Conservation (phyloP, 805 yeast genomes). For the Starmera dryadoides region DNA sequence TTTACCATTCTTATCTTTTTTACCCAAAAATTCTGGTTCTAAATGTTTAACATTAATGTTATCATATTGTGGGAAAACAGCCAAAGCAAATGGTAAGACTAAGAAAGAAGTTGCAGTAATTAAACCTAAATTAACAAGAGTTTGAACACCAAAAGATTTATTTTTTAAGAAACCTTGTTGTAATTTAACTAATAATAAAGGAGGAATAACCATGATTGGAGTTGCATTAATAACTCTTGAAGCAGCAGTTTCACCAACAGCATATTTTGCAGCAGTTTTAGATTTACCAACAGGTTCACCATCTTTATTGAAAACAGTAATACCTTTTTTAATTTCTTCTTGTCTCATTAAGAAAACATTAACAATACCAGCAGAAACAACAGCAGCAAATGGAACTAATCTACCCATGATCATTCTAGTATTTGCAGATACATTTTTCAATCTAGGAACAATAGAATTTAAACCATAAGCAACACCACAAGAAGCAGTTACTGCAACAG, state of each 20-base stretch:
- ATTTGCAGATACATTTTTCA: conserved; percentile 60
- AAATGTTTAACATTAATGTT: conserved; percentile 47
- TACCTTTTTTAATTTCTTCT: conserved; percentile 85
- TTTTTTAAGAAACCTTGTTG: conserved; percentile 67
- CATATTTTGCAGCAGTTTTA: conserved; percentile 79
- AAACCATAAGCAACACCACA: conserved; percentile 94
- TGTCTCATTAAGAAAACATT: conserved; percentile 96
- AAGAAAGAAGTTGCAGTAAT: conserved; percentile 80
- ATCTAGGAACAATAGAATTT: conserved; percentile 82
- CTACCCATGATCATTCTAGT: conserved; percentile 73
- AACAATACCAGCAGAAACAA: conserved; percentile 92
- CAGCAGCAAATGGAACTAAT: conserved; percentile 97
- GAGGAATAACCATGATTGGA: conserved; percentile 96
- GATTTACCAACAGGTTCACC: conserved; percentile 67
- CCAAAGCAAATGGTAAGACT: conserved; percentile 91
- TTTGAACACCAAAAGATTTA: conserved; percentile 57
- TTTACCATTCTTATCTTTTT: conserved; percentile 57
- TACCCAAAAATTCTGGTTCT: conserved; percentile 56
- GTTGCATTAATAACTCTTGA: conserved; percentile 94
- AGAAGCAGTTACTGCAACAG: conserved; percentile 87
- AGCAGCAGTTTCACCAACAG: conserved; percentile 96
- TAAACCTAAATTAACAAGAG: conserved; percentile 73
- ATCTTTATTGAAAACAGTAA: conserved; percentile 60
- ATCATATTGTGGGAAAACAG: conserved; percentile 89
- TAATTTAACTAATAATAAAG: conserved; percentile 69